Base-by-base conservation (phyloP, 208 protist species). In the Novymonas esmeraldas region DNA sequence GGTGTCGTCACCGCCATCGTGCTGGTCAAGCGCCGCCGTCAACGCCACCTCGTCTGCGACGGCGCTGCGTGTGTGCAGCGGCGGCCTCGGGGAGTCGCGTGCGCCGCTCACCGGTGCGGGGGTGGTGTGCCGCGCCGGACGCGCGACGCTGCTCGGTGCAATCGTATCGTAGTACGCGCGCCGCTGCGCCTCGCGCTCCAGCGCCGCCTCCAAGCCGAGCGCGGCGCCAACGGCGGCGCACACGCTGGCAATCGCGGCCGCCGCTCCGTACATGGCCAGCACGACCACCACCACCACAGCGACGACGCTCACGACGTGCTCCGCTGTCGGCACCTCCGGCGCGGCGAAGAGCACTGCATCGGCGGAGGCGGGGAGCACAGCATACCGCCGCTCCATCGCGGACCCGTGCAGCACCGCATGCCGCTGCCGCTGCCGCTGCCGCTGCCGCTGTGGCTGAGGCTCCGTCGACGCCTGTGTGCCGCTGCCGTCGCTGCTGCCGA, bases 331-430 rank as follows among this genome's bases (percentile, higher is more conserved):
- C 33, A 20, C 26, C 44, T 88, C 81, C 14, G 87, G 84, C 1
- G 69, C 84, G 13, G 76, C 77, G 76, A 81, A 85, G n/a, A 93
- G 78, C 38, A 90, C 54, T n/a, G 79, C 62, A 59, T 84, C 68
- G 18, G 79, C 76, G 26, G 61, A 57, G 4, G 62, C 45, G 6
- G 82, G 79, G 11, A 90, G 63, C 6, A 79, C 51, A 13, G 74
- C 75, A 41, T 72, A 50, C 26, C 82, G 78, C n/a, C 73, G 58
- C 51, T 74, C 59, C 49, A 63, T 64, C 14, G 24, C 29, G 18
- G 68, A 63, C 26, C 78, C 71, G 42, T 82, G 54, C 36, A 65
- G 45, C 57, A 73, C 61, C 10, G 36, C 33, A 3, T 36, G 9
- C 45, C 52, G 33, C 44, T 36, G 24, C 18, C 34, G 26, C 45